Evolutionary conservation across 106 monocot genomes (phyloP).

Genomic region (Dendrobium nobile): DNA sequence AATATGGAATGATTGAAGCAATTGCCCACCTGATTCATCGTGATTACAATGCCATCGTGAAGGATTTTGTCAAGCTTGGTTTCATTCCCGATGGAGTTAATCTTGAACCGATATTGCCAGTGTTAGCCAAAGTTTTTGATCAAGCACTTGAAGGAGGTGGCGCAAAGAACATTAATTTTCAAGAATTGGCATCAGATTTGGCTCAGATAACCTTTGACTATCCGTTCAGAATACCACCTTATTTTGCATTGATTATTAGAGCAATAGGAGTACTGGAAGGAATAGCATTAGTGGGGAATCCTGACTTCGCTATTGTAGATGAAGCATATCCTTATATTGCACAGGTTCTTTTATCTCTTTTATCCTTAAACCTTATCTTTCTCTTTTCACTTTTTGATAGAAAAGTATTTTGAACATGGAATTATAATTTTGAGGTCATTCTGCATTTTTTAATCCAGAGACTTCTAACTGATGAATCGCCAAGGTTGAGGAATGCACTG

Average conservation of each 20-base stretch:
- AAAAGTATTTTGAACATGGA: not conserved
- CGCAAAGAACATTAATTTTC: conserved; percentile 97
- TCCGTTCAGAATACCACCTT: conserved; percentile 97
- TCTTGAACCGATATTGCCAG: conserved; percentile 90
- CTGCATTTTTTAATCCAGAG: conserved; percentile 40
- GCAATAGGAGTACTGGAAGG: conserved; percentile 99
- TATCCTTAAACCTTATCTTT: not conserved
- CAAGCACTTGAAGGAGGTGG: conserved; percentile 99
- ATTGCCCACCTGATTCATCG: conserved; percentile 98
- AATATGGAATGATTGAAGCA: conserved; percentile 98
- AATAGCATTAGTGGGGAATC: conserved; percentile 92
- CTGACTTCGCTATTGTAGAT: conserved; percentile 95
- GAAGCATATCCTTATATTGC: conserved; percentile 99
- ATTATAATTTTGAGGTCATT: not conserved
- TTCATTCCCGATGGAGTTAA: conserved; percentile 99
- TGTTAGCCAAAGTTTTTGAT: conserved; percentile 97
- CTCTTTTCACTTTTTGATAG: not conserved
- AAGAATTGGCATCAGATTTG: conserved; percentile 91
- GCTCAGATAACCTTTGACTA: conserved; percentile 99
- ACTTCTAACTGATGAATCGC: conserved; percentile 93
- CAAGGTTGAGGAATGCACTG: conserved; percentile 67
- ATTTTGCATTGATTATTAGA: conserved; percentile 99
- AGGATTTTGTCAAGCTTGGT: conserved; percentile 96
- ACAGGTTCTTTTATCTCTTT: conserved; percentile 45
- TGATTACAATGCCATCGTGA: conserved; percentile 91